Conservation (phyloP, 805 yeast species). For the Wickerhamiella galacta region DNA sequence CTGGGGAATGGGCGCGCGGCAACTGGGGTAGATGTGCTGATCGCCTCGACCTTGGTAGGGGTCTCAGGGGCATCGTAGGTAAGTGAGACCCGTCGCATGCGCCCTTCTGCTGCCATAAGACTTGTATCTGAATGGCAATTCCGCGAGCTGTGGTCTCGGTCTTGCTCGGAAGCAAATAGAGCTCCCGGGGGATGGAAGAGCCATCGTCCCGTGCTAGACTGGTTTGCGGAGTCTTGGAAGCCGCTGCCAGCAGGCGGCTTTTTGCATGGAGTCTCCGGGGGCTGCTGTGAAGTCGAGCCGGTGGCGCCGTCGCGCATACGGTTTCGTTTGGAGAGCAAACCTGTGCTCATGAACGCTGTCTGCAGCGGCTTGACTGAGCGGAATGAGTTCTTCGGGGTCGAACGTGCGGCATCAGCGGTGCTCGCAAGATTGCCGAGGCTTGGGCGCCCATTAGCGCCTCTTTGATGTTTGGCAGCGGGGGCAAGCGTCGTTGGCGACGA, state of each 20-base stretch:
- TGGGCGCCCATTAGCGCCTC: no score
- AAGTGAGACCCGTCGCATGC: constrained; percentile 2
- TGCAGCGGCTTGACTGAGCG: constrained; percentile 68
- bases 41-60: constrained; percentile 4
- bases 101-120: neutral
- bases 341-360: constrained; percentile 65
- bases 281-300: constrained; percentile 19
- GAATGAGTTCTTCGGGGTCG: constrained; percentile 22
- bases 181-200: neutral
- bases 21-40: neutral
- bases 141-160: no score
- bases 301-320: constrained; percentile 14
- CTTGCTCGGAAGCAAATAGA: no score
- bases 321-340: constrained; percentile 47
- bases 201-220: neutral
- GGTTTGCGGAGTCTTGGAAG: constrained; percentile 3
- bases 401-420: no score
- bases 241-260: constrained; percentile 2
- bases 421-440: no score
- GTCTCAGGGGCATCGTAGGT: constrained; percentile 1
- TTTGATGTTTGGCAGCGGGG: no score
- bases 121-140: neutral
- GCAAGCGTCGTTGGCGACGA: no score
- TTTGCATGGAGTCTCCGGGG: constrained; percentile 55
- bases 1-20: constrained; percentile 1